Base-by-base conservation (phyloP, 306 rosid species). In the Gastrolobium villosum region DNA sequence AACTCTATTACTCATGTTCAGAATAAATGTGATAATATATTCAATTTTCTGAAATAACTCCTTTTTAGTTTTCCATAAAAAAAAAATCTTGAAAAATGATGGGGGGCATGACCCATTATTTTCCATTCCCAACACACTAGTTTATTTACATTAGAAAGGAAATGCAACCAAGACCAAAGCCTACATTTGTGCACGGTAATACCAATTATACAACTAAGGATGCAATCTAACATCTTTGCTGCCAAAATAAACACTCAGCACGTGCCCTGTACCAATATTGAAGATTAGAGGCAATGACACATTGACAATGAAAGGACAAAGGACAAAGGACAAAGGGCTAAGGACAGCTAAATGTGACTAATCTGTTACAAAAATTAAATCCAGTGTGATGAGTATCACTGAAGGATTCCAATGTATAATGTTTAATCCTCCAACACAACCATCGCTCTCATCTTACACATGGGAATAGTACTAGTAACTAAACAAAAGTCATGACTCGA, bases 401-500 rank as follows among this genome's bases (percentile, higher is more conserved):
- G 13, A 70, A 34, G 34, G 28, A 65, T 35, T 10, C 28, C 53
- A 35, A 34, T 66, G 6, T 56, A 65, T 30, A 50, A 56, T 41
- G 65, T 52, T 72, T 0, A 55, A 72, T 34, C 75, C 59, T 15
- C 26, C 54, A 55, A 40, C 45, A 56, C 46, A 46, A 9, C 62
- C 52, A 82, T 36, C 43, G 13, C 75, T 63, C 39, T 57, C 52
- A 75, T 46, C 70, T 28, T 4, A 30, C 49, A 40, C 56, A 20
- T 32, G n/a, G 2, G 10, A 53, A 13, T 9, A 8, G 26, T 20
- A 20, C 26, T 20, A 43, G 60, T 31, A 69, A 63, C 36, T 4
- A 20, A 64, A 55, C 32, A 62, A 44, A 61, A 26, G 49, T 5
- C 14, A 14, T 70, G 69, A 70, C 37, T 63, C 63, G 54, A 55